Conservation (phyloP, 2,329 filamentous ascomycete species). For the Fusarium euwallaceae region DNA sequence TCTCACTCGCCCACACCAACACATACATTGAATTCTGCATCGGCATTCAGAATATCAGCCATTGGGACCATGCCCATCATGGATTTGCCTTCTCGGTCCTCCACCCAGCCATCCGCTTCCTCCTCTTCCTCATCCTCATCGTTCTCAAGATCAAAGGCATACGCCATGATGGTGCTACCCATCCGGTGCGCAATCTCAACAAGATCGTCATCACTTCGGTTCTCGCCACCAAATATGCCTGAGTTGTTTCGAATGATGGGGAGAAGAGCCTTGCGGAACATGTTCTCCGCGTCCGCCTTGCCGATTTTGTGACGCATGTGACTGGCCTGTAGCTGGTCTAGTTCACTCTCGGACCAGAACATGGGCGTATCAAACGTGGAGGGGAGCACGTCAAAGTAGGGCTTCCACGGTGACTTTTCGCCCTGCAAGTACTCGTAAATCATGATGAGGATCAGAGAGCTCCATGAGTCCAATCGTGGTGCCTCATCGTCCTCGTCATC, state of each 20-base stretch:
- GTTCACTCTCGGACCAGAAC: constrained; percentile 84
- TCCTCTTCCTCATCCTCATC: constrained; percentile 70
- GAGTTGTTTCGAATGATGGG: constrained; percentile 63
- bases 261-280: constrained; percentile 71
- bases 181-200: constrained; percentile 77
- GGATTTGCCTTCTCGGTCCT: constrained; percentile 69
- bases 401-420: constrained; percentile 76
- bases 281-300: constrained; percentile 76
- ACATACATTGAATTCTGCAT: constrained; percentile 85
- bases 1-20: neutral
- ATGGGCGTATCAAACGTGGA: constrained; percentile 84
- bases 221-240: constrained; percentile 57
- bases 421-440: constrained; percentile 78
- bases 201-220: constrained; percentile 60
- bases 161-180: constrained; percentile 92
- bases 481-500: constrained; percentile 53
- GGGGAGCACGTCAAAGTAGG: constrained; percentile 84
- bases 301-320: constrained; percentile 83
- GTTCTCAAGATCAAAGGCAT: constrained; percentile 84
- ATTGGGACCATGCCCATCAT: constrained; percentile 90
- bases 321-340: constrained; percentile 81
- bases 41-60: constrained; percentile 90
- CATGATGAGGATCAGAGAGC: constrained; percentile 79
- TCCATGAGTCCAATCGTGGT: constrained; percentile 65
- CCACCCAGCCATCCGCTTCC: constrained; percentile 74